Conservation (phyloP, 257 asterid species). For the Plantago ovata region DNA sequence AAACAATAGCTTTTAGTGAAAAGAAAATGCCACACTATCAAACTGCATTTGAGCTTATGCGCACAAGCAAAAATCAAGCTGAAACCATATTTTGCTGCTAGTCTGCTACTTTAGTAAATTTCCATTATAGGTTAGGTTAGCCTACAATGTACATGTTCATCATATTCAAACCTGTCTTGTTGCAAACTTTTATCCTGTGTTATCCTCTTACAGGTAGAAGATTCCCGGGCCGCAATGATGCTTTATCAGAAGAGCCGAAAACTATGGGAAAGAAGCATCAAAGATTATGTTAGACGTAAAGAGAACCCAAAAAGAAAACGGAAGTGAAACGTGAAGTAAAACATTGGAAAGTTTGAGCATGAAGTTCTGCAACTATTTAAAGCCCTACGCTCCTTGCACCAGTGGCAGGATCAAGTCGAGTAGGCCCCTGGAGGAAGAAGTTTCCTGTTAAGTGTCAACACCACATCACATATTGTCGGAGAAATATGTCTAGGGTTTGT, state of each 20-base stretch:
- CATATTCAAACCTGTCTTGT: background rate
- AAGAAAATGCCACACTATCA: background rate
- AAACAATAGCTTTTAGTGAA: too few relatives aligned
- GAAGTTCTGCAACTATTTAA: slow-evolving; percentile 9
- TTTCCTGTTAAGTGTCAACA: background rate
- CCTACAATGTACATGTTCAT: too few relatives aligned
- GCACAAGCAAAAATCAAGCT: too few relatives aligned
- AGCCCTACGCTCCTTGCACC: slow-evolving; percentile 7
- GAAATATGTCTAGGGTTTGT: background rate
- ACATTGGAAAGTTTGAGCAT: slow-evolving; percentile 20
- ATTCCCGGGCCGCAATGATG: slow-evolving; percentile 89
- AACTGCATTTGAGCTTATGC: too few relatives aligned
- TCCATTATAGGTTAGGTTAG: too few relatives aligned
- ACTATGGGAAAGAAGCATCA: slow-evolving; percentile 71
- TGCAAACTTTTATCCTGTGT: background rate
- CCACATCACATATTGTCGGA: background rate
- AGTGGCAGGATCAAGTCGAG: background rate
- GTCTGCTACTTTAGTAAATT: too few relatives aligned
- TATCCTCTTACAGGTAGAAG: slow-evolving; percentile 58
- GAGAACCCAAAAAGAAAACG: slow-evolving; percentile 53
- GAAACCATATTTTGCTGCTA: too few relatives aligned
- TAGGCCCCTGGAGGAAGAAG: background rate
- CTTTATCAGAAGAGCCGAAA: slow-evolving; percentile 60
- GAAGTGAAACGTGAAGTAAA: slow-evolving; percentile 34
- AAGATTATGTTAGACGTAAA: slow-evolving; percentile 56